A percentile compares a stretch with the other conserved stretches of the same genome.
Evolutionary conservation across 352 stramenopile species (phyloP).

Genomic region (Pythium folliculosum): DNA sequence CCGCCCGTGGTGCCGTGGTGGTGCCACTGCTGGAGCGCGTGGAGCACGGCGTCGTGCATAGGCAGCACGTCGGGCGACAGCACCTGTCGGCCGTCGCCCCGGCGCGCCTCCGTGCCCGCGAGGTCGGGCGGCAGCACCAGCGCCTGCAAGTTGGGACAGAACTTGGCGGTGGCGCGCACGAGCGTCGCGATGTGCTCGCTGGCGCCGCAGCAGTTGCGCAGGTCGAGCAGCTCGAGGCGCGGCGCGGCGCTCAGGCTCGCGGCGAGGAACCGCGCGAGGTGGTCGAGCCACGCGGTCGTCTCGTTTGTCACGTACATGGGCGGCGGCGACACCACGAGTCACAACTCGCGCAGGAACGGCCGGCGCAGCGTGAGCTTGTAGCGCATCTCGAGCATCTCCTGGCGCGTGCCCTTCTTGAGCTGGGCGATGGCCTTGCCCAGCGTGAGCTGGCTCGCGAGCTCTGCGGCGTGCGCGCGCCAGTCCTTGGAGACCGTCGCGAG

Average conservation of each 20-base stretch:
- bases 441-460: conserved; percentile 9
- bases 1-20: conserved; percentile 3
- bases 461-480: conserved; percentile 6
- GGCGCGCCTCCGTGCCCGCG: not conserved
- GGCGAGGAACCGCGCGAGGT: conserved; percentile 9
- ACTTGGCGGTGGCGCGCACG: not conserved
- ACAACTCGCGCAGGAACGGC: conserved; percentile 10
- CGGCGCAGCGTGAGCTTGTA: conserved; percentile 7
- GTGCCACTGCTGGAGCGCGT: conserved; percentile 9
- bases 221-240: conserved; percentile 8
- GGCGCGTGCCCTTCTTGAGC: conserved; percentile 3
- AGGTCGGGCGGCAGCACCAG: conserved; percentile 12
- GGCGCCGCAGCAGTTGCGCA: conserved; percentile 10
- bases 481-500: conserved; percentile 4
- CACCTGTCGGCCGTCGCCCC: not conserved
- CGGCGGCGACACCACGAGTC: conserved; percentile 7
- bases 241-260: not conserved
- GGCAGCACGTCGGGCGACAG: conserved; percentile 7
- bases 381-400: conserved; percentile 4
- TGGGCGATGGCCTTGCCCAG: conserved; percentile 8
- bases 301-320: conserved; percentile 4
- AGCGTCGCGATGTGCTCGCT: conserved; percentile 2
- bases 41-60: conserved; percentile 1
- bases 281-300: conserved; percentile 6
- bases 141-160: conserved; percentile 3